Percentiles rank a stretch among this genome's conserved stretches.
These are phyloP conservation scores for Daldinia childiae DNA, from an alignment of 495 filamentous ascomycete genomes.

Conservation along the genomic window DNA sequence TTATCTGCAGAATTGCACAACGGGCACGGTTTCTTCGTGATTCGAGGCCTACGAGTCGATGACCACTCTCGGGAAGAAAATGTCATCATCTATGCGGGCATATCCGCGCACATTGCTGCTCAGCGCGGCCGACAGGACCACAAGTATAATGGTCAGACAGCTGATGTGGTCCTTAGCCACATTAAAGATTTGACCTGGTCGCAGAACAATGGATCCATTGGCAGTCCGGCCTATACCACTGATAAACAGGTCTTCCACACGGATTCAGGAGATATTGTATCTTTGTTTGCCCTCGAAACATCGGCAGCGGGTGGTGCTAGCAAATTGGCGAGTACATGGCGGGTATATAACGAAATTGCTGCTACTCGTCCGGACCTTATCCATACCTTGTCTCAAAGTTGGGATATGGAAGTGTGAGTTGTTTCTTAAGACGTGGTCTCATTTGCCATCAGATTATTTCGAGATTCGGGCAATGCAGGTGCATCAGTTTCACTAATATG, in stretches of 20 bases:
- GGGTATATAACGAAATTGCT: slow-evolving; percentile 74
- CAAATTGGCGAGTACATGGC: slow-evolving; percentile 66
- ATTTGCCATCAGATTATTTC: neutral
- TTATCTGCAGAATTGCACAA: slow-evolving; percentile 64
- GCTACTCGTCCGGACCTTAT: slow-evolving; percentile 68
- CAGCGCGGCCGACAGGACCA: slow-evolving; percentile 67
- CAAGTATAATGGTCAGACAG: slow-evolving; percentile 48
- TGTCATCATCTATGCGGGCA: slow-evolving; percentile 69
- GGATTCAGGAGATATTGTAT: slow-evolving; percentile 67
- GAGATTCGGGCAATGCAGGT: neutral
- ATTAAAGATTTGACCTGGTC: slow-evolving; percentile 67
- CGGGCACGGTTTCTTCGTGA: slow-evolving; percentile 70
- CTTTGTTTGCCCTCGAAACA: slow-evolving; percentile 59
- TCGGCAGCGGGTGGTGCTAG: slow-evolving; percentile 66
- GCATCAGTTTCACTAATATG: slow-evolving; percentile 8
- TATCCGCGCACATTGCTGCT: slow-evolving; percentile 66
- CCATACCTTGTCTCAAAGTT: slow-evolving; percentile 62
- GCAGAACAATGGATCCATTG: slow-evolving; percentile 53
- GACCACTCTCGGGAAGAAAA: slow-evolving; percentile 66
- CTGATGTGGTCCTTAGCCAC: slow-evolving; percentile 62
- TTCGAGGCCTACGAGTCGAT: slow-evolving; percentile 65
- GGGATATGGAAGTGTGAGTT: slow-evolving; percentile 65
- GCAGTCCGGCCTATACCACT: slow-evolving; percentile 64
- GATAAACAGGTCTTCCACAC: slow-evolving; percentile 73
- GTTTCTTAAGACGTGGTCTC: neutral